Evolutionary conservation across 2,329 filamentous ascomycete species (phyloP).

Genomic region (Sarocladiaceae sp.): DNA sequence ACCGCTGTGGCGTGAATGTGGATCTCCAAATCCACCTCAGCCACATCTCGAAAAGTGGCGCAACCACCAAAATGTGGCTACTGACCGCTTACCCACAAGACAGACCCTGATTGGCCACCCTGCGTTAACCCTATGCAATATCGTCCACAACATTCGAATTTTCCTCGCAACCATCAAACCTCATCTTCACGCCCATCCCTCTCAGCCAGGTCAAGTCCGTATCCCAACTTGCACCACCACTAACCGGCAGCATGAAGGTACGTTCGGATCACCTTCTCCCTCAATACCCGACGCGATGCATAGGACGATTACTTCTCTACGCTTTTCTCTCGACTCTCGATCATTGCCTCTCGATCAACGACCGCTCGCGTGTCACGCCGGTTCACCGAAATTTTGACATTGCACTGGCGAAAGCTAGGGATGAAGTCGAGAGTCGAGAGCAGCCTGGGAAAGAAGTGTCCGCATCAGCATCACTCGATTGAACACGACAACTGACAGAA

Average conservation of each 20-base stretch:
- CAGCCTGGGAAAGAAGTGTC: background rate
- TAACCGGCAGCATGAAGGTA: conserved; percentile 44
- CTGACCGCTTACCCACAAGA: background rate
- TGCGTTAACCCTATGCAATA: conserved; percentile 35
- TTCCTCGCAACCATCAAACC: no score
- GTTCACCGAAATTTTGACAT: no score
- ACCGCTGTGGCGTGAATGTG: background rate
- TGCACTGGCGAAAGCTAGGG: no score
- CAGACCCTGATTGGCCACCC: conserved; percentile 26
- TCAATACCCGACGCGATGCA: background rate
- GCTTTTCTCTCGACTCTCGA: background rate
- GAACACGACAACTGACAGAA: conserved; percentile 24
- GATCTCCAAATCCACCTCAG: background rate
- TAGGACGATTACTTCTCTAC: background rate
- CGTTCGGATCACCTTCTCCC: conserved; percentile 13
- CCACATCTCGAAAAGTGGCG: conserved; percentile 9
- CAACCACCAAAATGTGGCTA: background rate
- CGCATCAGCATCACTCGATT: background rate
- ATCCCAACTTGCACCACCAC: conserved; percentile 36
- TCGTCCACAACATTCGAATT: conserved; percentile 29
- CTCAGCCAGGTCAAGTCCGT: conserved; percentile 32
- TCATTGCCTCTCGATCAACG: no score
- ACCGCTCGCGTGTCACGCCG: no score
- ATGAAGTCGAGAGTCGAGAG: background rate
- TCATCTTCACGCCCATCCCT: conserved; percentile 26